Conservation (phyloP, 139 green algal genomes). For the Pseudopediastrum boryanum region DNA sequence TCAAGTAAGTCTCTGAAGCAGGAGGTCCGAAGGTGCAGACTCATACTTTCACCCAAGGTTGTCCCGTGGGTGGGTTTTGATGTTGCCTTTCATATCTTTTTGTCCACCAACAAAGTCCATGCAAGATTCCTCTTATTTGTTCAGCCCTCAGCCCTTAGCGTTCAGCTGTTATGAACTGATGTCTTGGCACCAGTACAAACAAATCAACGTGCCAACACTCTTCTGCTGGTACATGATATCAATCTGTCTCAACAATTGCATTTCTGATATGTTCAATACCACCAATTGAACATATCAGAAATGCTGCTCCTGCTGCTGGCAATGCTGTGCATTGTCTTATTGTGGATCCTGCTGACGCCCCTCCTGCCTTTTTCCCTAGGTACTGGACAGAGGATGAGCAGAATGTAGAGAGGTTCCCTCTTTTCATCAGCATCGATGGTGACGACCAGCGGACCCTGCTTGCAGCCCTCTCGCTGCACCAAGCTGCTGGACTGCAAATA, state of each 20-base stretch:
- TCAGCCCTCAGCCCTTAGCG: no score
- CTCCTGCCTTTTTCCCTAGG: not conserved
- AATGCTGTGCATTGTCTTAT: no score
- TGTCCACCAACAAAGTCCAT: no score
- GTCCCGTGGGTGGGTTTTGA: not conserved
- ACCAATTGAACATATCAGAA: not conserved
- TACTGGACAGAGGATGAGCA: not conserved
- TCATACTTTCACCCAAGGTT: not conserved
- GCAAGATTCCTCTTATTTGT: no score
- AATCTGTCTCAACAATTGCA: not conserved
- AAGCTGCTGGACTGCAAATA: slow-evolving; percentile 4
- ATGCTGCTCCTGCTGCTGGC: not conserved
- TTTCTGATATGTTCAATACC: no score
- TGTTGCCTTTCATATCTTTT: no score
- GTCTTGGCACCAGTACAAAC: not conserved
- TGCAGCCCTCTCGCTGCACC: not conserved
- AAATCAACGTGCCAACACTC: not conserved
- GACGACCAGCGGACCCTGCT: not conserved
- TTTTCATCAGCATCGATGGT: not conserved
- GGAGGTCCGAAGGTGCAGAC: no score
- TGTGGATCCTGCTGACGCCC: no score
- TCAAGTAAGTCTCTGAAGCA: no score
- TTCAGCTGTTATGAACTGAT: no score
- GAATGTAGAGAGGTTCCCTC: not conserved
- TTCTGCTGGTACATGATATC: not conserved